phyloP scores from a whole-genome alignment of 225 moss, liverwort and hornwort species.

The Sphagnum contortum region DNA sequence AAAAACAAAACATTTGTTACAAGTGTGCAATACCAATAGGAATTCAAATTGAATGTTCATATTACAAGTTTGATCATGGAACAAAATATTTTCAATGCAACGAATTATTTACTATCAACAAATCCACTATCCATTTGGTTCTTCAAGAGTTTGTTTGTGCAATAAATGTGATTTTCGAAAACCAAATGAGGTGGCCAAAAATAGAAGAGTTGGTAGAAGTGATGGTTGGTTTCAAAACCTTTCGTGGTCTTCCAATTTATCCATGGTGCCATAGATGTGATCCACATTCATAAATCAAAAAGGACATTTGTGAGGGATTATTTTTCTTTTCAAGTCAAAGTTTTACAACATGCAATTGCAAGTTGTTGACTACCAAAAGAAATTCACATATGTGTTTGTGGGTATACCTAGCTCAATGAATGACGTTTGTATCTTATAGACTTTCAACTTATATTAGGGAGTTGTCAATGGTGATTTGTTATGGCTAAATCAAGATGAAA shows the following conservation, averaged over 20 bases:
- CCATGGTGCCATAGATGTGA: too few relatives aligned
- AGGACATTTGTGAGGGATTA: background rate
- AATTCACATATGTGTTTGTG: background rate
- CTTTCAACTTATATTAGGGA: background rate
- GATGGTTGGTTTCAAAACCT: background rate
- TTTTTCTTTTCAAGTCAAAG: background rate
- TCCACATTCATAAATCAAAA: background rate
- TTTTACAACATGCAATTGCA: background rate
- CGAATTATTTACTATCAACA: background rate
- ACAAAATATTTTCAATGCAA: background rate
- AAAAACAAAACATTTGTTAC: background rate
- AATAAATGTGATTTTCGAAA: background rate
- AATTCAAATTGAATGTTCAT: background rate
- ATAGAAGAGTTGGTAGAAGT: background rate
- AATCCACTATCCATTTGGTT: background rate
- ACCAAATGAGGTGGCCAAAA: background rate
- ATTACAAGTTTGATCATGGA: background rate
- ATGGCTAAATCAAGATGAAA: background rate
- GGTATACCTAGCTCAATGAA: background rate
- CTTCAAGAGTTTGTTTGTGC: background rate
- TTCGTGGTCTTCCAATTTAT: background rate
- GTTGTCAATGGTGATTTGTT: background rate
- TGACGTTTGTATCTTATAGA: background rate
- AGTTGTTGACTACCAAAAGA: background rate
- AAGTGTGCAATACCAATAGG: background rate